A percentile compares a stretch with the other conserved stretches of the same genome.
phyloP scores from a whole-genome alignment of 225 moss, liverwort and hornwort genomes.

The Bryoerythrophyllum caledonicum region DNA sequence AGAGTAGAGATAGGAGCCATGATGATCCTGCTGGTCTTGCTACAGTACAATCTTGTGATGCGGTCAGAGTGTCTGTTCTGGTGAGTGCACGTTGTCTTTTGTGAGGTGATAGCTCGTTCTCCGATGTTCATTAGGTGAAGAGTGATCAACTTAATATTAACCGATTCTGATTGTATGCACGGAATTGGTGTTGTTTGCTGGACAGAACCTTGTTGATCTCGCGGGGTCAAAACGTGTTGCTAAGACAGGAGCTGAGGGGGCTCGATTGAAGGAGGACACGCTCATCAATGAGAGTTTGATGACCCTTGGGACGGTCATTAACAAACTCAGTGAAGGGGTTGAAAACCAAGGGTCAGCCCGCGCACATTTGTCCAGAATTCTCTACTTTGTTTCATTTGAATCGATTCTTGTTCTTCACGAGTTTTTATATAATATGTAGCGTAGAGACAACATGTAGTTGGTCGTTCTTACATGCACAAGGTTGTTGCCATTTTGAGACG shows the following conservation, averaged over 20 bases:
- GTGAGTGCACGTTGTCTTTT: conserved; percentile 36
- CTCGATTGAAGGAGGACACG: conserved; percentile 93
- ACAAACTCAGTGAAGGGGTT: conserved; percentile 94
- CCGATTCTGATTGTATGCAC: conserved; percentile 1
- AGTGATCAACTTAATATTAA: background rate
- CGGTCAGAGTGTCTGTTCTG: conserved; percentile 91
- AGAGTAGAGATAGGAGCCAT: conserved; percentile 86
- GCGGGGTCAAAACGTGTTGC: conserved; percentile 91
- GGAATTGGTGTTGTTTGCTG: conserved; percentile 27
- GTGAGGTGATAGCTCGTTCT: background rate
- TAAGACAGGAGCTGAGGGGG: conserved; percentile 90
- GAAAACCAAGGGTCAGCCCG: conserved; percentile 79
- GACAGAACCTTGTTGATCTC: conserved; percentile 89
- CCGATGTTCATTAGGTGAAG: background rate
- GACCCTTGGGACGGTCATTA: conserved; percentile 97
- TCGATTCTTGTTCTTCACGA: background rate
- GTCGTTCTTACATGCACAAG: conserved; percentile 3
- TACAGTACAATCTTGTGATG: conserved; percentile 69
- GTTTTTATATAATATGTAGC: background rate
- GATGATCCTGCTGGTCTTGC: conserved; percentile 60
- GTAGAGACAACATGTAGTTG: background rate
- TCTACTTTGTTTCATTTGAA: background rate
- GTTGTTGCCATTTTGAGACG: background rate
- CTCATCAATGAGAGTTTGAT: conserved; percentile 98
- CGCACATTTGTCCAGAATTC: conserved; percentile 4